A percentile compares a stretch with the other conserved stretches of the same genome.
Evolutionary conservation across 2,329 filamentous ascomycete species (phyloP).

Genomic region (Drechslera avenae): DNA sequence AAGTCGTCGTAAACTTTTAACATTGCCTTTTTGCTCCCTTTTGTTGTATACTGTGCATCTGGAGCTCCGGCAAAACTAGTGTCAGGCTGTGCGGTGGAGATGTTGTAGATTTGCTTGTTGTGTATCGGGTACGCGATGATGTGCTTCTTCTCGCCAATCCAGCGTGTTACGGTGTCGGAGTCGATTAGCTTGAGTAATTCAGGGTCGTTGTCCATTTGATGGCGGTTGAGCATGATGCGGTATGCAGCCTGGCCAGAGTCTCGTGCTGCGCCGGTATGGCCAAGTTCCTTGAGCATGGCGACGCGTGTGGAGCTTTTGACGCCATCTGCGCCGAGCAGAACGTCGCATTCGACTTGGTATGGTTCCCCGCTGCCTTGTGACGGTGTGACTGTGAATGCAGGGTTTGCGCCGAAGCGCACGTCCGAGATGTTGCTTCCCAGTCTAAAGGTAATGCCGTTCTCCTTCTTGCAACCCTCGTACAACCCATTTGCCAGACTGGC

Average conservation of each 20-base stretch:
- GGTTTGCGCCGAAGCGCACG: constrained; percentile 62
- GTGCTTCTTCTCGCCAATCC: constrained; percentile 76
- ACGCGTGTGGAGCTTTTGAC: constrained; percentile 55
- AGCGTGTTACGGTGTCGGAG: constrained; percentile 70
- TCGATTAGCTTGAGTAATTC: constrained; percentile 71
- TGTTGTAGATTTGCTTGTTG: constrained; percentile 69
- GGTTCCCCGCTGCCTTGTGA: constrained; percentile 57
- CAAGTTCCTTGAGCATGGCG: constrained; percentile 60
- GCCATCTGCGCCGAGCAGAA: constrained; percentile 56
- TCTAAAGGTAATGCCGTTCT: constrained; percentile 67
- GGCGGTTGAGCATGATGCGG: constrained; percentile 74
- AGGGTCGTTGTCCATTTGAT: constrained; percentile 69
- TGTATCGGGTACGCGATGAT: constrained; percentile 79
- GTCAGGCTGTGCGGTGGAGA: constrained; percentile 67
- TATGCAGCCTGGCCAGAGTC: constrained; percentile 80
- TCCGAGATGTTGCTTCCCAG: constrained; percentile 64
- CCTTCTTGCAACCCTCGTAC: constrained; percentile 71
- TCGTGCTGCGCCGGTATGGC: constrained; percentile 60
- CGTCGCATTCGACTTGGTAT: constrained; percentile 57
- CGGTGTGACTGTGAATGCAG: constrained; percentile 65
- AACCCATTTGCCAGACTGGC: constrained; percentile 71
- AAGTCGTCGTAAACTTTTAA: constrained; percentile 64
- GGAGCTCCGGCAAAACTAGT: constrained; percentile 62
- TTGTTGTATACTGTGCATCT: constrained; percentile 67
- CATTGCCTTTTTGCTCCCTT: constrained; percentile 65